Percentiles rank a stretch among this genome's conserved stretches.
These are phyloP conservation scores for Ustilago hordei DNA, from an alignment of 1,284 basidiomycete genomes.

Conservation along the genomic window DNA sequence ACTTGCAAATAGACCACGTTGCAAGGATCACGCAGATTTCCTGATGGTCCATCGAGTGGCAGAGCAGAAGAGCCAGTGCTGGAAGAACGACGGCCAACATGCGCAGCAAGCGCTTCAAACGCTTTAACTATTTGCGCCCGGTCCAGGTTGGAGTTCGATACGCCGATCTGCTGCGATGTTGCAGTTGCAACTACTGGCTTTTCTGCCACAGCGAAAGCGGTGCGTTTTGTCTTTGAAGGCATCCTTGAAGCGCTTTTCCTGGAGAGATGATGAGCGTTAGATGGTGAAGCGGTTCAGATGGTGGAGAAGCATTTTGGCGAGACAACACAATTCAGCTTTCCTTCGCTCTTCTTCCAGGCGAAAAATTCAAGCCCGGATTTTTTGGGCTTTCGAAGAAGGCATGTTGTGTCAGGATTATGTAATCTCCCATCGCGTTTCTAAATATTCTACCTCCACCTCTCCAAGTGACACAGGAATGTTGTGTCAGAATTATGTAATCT, in stretches of 20 bases:
- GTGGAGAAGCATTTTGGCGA: background rate
- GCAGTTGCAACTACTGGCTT: slow-evolving; percentile 33
- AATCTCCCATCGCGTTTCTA: no score
- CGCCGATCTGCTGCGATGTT: slow-evolving; percentile 24
- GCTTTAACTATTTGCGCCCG: slow-evolving; percentile 59
- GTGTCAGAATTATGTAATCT: slow-evolving; percentile 28
- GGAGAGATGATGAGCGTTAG: background rate
- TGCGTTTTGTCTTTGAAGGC: slow-evolving; percentile 23
- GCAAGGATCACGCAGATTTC: slow-evolving; percentile 42
- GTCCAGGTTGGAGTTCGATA: slow-evolving; percentile 48
- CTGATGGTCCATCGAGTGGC: slow-evolving; percentile 53
- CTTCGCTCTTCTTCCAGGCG: background rate
- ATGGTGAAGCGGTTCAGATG: background rate
- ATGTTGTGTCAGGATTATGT: slow-evolving; percentile 17
- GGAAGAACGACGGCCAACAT: slow-evolving; percentile 27
- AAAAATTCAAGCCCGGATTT: slow-evolving; percentile 6
- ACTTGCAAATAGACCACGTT: slow-evolving; percentile 62
- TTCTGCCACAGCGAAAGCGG: slow-evolving; percentile 6
- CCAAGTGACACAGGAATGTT: background rate
- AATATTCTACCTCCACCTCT: slow-evolving; percentile 10
- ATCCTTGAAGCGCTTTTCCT: slow-evolving; percentile 4
- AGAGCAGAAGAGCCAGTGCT: slow-evolving; percentile 27
- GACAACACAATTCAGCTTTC: background rate
- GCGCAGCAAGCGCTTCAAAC: slow-evolving; percentile 58
- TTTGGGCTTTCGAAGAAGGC: background rate